Evolutionary conservation across 1,139 yeast genomes (phyloP).

Genomic region (Pichia sp.): DNA sequence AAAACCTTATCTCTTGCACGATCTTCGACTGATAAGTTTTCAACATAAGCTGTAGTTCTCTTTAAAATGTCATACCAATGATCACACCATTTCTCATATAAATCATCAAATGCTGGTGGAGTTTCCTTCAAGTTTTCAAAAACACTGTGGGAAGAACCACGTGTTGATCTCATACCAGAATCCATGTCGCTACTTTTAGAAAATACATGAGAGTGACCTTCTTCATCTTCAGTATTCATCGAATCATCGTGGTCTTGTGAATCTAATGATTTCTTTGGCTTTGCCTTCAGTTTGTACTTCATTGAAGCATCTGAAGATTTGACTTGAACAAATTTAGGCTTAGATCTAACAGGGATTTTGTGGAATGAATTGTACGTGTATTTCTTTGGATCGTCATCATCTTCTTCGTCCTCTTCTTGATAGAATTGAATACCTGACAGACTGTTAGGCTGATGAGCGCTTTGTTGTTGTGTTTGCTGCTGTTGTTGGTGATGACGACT

Average conservation of each 20-base stretch:
- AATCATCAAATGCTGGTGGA: constrained; percentile 32
- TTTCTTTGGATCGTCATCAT: background rate
- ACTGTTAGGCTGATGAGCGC: too few relatives aligned
- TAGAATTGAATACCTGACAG: background rate
- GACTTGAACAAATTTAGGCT: background rate
- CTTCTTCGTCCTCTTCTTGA: constrained; percentile 4
- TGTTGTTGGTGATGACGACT: background rate
- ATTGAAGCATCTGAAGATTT: background rate
- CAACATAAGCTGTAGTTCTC: constrained; percentile 30
- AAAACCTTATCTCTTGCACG: constrained; percentile 26
- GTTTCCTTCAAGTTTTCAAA: constrained; percentile 34
- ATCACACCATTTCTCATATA: constrained; percentile 33
- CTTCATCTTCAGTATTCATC: background rate
- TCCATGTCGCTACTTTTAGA: constrained; percentile 13
- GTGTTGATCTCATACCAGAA: constrained; percentile 16
- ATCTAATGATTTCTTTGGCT: background rate
- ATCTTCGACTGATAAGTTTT: constrained; percentile 27
- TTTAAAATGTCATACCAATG: constrained; percentile 32
- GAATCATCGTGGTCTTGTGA: background rate
- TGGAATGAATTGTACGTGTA: background rate
- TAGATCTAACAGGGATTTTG: background rate
- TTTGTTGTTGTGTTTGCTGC: too few relatives aligned
- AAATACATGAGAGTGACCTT: background rate
- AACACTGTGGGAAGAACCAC: constrained; percentile 21
- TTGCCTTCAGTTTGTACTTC: background rate